Base-by-base conservation (phyloP, 768 basidiomycete genomes). In the Trametes cinnabarina region DNA sequence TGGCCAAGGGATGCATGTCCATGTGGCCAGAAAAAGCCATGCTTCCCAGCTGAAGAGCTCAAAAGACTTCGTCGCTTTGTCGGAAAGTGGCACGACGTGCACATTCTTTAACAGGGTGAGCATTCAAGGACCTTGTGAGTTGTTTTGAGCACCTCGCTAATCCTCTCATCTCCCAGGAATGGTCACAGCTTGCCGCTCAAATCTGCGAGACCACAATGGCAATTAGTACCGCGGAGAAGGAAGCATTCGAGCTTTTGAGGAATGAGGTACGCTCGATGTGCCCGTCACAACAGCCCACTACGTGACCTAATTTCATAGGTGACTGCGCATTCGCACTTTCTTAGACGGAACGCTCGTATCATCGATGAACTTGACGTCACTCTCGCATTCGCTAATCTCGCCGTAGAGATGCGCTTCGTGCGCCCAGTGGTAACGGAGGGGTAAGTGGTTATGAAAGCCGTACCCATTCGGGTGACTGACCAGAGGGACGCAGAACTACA, bases 301-400 rank as follows among this genome's bases (percentile, higher is more conserved):
- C 14, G 23, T 46, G 25, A 34, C 41, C 42, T 17, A 34, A 44
- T 30, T 22, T 34, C 25, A 48, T 60, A 94, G 92, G 86, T 94
- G 46, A 87, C 79, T 57, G 74, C 73, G 14, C 75, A 82, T 60
- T 78, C 84, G 11, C 60, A 71, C 5, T 73, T 75, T 22, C 72
- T 98, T n/a, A 80, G 87, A 61, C 77, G 79, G 26, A 96, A 94
- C 66, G 85, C 90, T 4, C 80, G 83, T 25, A 77, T 94, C 43
- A 73, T 94, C 37, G 92, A 95, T 67, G 94, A 98, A 70, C 72
- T 98, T 12, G 95, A 98, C 67, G 84, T 97, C 14, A 80, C 83
- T 0, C 70, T 94, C 3, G 84, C 87, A 0, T 97, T 96, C 64
- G 90, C 94, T 5, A 81, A 80, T 44, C 77, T 94, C 20, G 96